phyloP scores from a whole-genome alignment of 1,284 basidiomycete species.

The Cryptococcus floricola region DNA sequence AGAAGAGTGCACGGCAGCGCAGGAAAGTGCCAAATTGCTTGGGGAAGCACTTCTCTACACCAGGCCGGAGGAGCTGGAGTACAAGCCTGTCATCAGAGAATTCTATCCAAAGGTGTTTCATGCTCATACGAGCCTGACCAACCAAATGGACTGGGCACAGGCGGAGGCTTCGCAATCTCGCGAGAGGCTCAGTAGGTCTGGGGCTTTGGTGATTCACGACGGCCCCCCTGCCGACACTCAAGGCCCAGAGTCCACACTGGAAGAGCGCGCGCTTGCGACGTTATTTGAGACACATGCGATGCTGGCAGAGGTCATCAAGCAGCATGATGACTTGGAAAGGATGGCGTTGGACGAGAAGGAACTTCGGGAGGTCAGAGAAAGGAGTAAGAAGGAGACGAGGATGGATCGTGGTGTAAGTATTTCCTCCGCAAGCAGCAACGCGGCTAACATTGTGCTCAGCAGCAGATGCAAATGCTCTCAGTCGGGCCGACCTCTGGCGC shows the following conservation, averaged over 20 bases:
- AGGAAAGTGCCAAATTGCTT: conserved; percentile 38
- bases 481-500: background rate
- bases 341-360: conserved; percentile 39
- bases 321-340: conserved; percentile 43
- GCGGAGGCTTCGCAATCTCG: conserved; percentile 46
- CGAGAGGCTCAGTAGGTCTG: conserved; percentile 6
- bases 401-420: conserved; percentile 38
- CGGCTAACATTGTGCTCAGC: background rate
- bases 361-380: conserved; percentile 41
- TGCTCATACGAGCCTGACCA: conserved; percentile 45
- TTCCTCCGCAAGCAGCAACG: background rate
- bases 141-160: conserved; percentile 51
- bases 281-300: conserved; percentile 41
- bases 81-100: conserved; percentile 39
- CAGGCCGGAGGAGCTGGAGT: conserved; percentile 32
- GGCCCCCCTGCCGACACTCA: conserved; percentile 14
- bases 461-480: background rate
- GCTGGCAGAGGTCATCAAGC: conserved; percentile 37
- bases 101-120: conserved; percentile 47
- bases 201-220: conserved; percentile 1
- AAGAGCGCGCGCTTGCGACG: conserved; percentile 40
- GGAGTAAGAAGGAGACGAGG: conserved; percentile 46
- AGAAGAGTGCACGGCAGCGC: conserved; percentile 38
- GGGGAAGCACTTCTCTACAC: conserved; percentile 39
- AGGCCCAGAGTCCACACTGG: conserved; percentile 16